Conservation (phyloP, 176 grass and related monocot species). For the Ananas comosus region DNA sequence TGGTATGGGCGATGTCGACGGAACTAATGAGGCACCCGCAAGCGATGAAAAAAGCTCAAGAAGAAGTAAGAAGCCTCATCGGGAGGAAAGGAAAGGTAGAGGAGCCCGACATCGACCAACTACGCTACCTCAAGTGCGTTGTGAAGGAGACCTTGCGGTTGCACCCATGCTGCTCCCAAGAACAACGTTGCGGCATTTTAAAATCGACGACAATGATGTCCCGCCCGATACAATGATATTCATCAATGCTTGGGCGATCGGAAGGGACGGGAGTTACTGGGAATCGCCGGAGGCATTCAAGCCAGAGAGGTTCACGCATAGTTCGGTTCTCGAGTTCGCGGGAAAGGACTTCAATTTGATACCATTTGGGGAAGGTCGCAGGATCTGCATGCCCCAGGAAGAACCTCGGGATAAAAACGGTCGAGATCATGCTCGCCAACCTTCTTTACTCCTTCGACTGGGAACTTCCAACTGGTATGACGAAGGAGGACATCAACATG, state of each 20-base stretch:
- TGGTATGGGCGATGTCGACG: conserved; percentile 24
- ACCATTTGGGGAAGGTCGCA: conserved; percentile 27
- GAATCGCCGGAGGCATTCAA: conserved; percentile 11
- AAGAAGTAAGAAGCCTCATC: conserved; percentile 16
- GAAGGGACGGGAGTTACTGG: neutral
- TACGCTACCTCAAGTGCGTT: conserved; percentile 17
- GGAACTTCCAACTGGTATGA: conserved; percentile 12
- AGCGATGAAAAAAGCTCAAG: conserved; percentile 15
- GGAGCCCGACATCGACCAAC: conserved; percentile 13
- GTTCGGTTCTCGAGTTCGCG: conserved; percentile 8
- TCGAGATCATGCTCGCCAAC: conserved; percentile 25
- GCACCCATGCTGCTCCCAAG: conserved; percentile 20
- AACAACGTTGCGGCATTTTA: neutral
- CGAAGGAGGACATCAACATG: conserved; percentile 16
- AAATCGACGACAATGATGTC: conserved; percentile 3
- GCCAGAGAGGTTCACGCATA: conserved; percentile 7
- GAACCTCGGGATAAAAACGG: neutral
- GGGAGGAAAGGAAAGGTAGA: neutral
- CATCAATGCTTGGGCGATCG: neutral
- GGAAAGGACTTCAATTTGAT: conserved; percentile 29
- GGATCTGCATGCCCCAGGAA: conserved; percentile 33
- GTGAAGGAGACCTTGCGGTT: conserved; percentile 25
- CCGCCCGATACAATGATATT: neutral
- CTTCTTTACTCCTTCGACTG: conserved; percentile 36
- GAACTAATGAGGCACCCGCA: conserved; percentile 23